Percentiles rank a stretch among this genome's conserved stretches.
Conservation (phyloP, 305 asterid species). For the Rubia occidens region DNA sequence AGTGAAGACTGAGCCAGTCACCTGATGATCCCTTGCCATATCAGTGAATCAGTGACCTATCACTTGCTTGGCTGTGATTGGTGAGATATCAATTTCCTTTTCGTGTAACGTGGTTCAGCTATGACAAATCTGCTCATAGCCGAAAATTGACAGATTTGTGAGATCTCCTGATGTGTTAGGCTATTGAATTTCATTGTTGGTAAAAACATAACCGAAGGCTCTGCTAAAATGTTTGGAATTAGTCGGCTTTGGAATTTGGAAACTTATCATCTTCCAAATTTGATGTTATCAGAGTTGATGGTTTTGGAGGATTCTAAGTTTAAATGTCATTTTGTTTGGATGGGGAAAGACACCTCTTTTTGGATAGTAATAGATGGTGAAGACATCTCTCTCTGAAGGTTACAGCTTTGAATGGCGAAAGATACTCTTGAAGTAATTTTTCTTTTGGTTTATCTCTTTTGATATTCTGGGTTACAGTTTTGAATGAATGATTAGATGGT, state of each 20-base stretch:
- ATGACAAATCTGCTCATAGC: neutral
- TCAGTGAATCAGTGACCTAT: neutral
- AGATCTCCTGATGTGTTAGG: no score
- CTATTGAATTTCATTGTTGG: no score
- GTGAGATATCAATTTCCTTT: neutral
- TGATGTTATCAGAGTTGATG: neutral
- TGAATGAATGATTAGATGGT: no score
- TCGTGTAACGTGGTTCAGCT: neutral
- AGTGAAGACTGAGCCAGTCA: no score
- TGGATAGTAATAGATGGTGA: no score
- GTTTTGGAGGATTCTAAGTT: no score
- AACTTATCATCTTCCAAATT: neutral
- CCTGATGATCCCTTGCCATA: no score
- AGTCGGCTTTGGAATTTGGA: neutral
- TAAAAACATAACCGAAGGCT: neutral
- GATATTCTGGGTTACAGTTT: no score
- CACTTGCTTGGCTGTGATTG: neutral
- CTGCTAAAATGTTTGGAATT: neutral
- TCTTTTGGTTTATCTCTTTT: neutral
- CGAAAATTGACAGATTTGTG: neutral
- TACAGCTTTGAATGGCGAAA: no score
- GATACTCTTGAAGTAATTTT: neutral
- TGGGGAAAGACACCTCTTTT: no score
- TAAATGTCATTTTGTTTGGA: no score
- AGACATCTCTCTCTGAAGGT: no score